Evolutionary conservation across 1,284 basidiomycete genomes (phyloP).

Genomic region (Meripilus lineatus): DNA sequence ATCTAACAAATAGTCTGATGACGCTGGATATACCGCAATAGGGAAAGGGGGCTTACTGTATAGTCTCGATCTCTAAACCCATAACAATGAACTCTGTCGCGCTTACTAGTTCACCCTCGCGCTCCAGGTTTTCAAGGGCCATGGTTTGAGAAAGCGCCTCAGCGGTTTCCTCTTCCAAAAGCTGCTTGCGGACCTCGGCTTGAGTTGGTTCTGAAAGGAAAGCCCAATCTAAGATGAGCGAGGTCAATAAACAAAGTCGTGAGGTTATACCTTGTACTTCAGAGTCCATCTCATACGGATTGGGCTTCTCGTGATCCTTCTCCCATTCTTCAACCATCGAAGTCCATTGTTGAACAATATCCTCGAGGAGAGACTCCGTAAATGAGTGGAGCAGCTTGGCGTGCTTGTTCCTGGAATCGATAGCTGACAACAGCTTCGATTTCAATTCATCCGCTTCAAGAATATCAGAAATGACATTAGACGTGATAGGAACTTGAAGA

Average conservation of each 20-base stretch:
- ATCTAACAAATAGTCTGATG: neutral
- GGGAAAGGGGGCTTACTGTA: slow-evolving; percentile 14
- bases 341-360: slow-evolving; percentile 6
- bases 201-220: neutral
- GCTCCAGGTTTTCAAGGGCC: neutral
- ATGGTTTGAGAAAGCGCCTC: neutral
- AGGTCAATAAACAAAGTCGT: neutral
- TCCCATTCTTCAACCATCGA: slow-evolving; percentile 9
- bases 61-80: slow-evolving; percentile 11
- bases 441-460: slow-evolving; percentile 1
- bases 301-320: slow-evolving; percentile 7
- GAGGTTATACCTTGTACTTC: slow-evolving; percentile 3
- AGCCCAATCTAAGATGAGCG: neutral
- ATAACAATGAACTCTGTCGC: slow-evolving; percentile 6
- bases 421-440: slow-evolving; percentile 2
- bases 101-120: slow-evolving; percentile 10
- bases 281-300: slow-evolving; percentile 8
- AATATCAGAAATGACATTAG: neutral
- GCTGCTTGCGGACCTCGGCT: slow-evolving; percentile 4
- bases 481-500: neutral
- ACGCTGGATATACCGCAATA: neutral
- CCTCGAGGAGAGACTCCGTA: slow-evolving; percentile 1
- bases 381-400: slow-evolving; percentile 1
- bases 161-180: slow-evolving; percentile 7
- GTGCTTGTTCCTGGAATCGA: slow-evolving; percentile 5